phyloP scores from a whole-genome alignment of 495 filamentous ascomycete species.

The Penicillium robsamsonii region DNA sequence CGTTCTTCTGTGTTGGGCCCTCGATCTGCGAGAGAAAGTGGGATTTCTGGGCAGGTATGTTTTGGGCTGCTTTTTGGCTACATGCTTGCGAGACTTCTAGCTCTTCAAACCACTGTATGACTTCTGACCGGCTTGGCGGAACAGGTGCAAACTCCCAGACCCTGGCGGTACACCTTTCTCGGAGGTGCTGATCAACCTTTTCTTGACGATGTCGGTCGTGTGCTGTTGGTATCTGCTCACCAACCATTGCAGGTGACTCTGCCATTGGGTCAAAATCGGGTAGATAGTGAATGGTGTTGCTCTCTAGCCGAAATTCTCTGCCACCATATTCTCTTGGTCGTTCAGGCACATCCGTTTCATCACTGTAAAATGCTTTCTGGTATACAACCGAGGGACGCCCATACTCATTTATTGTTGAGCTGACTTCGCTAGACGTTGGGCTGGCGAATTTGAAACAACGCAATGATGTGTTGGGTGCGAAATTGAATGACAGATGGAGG shows the following conservation, averaged over 20 bases:
- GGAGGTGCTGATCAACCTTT: constrained; percentile 46
- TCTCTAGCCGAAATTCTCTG: constrained; percentile 76
- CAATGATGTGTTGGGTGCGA: constrained; percentile 22
- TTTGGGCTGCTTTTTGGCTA: constrained; percentile 3
- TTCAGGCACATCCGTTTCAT: constrained; percentile 83
- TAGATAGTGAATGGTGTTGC: constrained; percentile 71
- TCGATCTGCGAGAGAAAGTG: constrained; percentile 78
- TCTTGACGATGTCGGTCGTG: constrained; percentile 53
- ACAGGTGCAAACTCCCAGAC: constrained; percentile 46
- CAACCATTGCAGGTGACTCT: constrained; percentile 52
- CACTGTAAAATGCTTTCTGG: constrained; percentile 81
- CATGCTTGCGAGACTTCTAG: constrained; percentile 21
- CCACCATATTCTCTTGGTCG: constrained; percentile 81
- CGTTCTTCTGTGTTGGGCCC: constrained; percentile 82
- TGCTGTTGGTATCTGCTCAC: constrained; percentile 44
- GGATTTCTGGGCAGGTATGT: constrained; percentile 16
- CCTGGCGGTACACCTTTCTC: constrained; percentile 30
- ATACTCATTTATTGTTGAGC: constrained; percentile 30
- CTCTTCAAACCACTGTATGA: constrained; percentile 62
- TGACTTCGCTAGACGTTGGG: constrained; percentile 31
- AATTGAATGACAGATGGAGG: constrained; percentile 32
- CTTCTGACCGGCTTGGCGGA: constrained; percentile 72
- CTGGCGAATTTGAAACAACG: constrained; percentile 27
- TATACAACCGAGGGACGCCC: constrained; percentile 63
- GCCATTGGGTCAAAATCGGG: constrained; percentile 74